Percentiles rank a stretch among this genome's conserved stretches.
Evolutionary conservation across 2,329 filamentous ascomycete genomes (phyloP).

Genomic region (Trichoderma hamatum): DNA sequence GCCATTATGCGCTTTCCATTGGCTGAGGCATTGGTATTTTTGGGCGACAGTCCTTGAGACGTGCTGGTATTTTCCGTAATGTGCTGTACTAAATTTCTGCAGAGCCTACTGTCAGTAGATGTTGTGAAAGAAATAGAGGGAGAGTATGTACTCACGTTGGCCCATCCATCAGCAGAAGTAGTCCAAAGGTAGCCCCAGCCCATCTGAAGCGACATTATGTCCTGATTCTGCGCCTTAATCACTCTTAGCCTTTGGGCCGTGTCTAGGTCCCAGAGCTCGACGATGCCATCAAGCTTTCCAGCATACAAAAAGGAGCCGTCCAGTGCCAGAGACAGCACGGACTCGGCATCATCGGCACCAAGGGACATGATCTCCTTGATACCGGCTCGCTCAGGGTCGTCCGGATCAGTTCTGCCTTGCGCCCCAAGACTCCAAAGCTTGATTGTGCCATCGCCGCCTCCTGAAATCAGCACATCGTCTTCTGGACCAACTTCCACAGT

Average conservation of each 20-base stretch:
- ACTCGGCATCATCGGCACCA: constrained; percentile 63
- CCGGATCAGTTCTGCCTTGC: constrained; percentile 33
- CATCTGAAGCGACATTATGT: constrained; percentile 85
- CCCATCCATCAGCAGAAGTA: constrained; percentile 84
- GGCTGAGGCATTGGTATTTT: constrained; percentile 77
- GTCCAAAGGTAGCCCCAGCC: constrained; percentile 85
- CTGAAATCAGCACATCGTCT: constrained; percentile 83
- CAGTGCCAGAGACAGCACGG: constrained; percentile 75
- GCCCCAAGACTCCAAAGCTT: constrained; percentile 79
- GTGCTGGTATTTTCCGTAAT: constrained; percentile 60
- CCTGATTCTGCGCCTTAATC: constrained; percentile 77
- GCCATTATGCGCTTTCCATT: constrained; percentile 83
- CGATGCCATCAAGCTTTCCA: constrained; percentile 81
- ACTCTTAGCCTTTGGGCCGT: constrained; percentile 87
- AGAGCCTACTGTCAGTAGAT: constrained; percentile 21
- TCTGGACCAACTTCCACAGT: constrained; percentile 69
- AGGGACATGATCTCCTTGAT: constrained; percentile 71
- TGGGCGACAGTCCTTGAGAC: constrained; percentile 65
- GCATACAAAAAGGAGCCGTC: constrained; percentile 93
- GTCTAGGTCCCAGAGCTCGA: constrained; percentile 97
- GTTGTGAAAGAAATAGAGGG: accelerated
- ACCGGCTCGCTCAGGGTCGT: constrained; percentile 55
- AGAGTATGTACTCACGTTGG: constrained; percentile 63
- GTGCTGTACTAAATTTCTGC: constrained; percentile 68
- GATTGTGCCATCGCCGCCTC: constrained; percentile 90